Conservation (phyloP, 805 yeast genomes). For the Metschnikowia bowlesiae region DNA sequence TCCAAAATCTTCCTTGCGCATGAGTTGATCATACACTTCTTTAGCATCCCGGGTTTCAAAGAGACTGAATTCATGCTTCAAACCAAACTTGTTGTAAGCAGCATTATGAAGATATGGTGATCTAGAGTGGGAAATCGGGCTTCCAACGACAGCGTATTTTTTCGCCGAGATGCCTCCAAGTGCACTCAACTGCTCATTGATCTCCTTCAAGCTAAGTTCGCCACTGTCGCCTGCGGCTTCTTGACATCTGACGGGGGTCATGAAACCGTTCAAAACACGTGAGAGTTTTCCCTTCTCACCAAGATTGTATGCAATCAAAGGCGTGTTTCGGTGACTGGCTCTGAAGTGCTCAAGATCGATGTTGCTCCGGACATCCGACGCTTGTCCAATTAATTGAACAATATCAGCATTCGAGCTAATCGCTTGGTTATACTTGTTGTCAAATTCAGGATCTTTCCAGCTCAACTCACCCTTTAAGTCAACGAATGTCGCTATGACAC, state of each 20-base stretch:
- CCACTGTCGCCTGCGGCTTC: constrained; percentile 71
- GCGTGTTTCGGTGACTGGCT: constrained; percentile 46
- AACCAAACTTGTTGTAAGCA: constrained; percentile 66
- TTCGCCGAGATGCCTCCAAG: constrained; percentile 61
- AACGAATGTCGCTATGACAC: constrained; percentile 79
- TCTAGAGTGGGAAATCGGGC: constrained; percentile 80
- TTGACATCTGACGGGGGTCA: constrained; percentile 83
- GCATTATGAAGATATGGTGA: constrained; percentile 86
- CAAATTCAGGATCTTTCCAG: constrained; percentile 76
- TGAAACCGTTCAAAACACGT: constrained; percentile 63
- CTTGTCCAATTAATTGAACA: constrained; percentile 80
- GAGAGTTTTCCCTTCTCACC: constrained; percentile 73
- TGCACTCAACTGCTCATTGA: constrained; percentile 51
- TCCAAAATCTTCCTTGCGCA: constrained; percentile 57
- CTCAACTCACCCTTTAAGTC: constrained; percentile 58
- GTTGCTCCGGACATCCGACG: constrained; percentile 62
- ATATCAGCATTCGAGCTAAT: constrained; percentile 61
- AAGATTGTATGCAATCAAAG: constrained; percentile 82
- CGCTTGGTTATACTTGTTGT: constrained; percentile 64
- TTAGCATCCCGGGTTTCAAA: constrained; percentile 65
- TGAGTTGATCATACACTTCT: constrained; percentile 50
- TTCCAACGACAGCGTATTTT: constrained; percentile 71
- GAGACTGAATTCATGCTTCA: constrained; percentile 67
- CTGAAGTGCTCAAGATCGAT: constrained; percentile 68
- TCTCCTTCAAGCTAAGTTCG: constrained; percentile 61